A percentile compares a stretch with the other conserved stretches of the same genome.
Conservation (phyloP, 768 basidiomycete species). For the Royoungia palumana region DNA sequence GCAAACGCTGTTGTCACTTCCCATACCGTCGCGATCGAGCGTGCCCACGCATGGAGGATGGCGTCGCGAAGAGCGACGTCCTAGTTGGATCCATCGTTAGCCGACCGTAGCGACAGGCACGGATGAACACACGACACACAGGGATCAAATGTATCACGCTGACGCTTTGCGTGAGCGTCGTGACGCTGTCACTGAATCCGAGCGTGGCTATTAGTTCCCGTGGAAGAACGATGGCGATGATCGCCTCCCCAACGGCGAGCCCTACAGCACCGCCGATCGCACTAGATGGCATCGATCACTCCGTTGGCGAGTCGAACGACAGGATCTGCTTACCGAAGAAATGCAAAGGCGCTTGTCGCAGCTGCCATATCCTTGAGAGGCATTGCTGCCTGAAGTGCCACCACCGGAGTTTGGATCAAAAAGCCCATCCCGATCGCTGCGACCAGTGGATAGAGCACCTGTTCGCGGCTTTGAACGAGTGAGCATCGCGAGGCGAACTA, state of each 20-base stretch:
- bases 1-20: slow-evolving; percentile 57
- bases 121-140: not conserved
- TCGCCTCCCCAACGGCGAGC: slow-evolving; percentile 66
- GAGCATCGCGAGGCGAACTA: not conserved
- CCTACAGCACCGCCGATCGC: slow-evolving; percentile 71
- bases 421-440: slow-evolving; percentile 61
- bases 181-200: slow-evolving; percentile 33
- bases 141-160: slow-evolving; percentile 33
- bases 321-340: slow-evolving; percentile 48
- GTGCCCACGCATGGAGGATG: slow-evolving; percentile 60
- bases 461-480: slow-evolving; percentile 44
- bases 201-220: slow-evolving; percentile 34
- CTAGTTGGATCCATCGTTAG: slow-evolving; percentile 26
- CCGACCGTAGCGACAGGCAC: not conserved
- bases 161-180: slow-evolving; percentile 46
- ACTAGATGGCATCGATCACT: slow-evolving; percentile 30
- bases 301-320: not conserved
- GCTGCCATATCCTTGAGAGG: slow-evolving; percentile 84
- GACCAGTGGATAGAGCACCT: slow-evolving; percentile 64
- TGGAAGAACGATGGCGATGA: slow-evolving; percentile 54
- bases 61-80: slow-evolving; percentile 46
- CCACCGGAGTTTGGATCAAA: slow-evolving; percentile 65
- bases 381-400: slow-evolving; percentile 84
- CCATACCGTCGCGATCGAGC: slow-evolving; percentile 64
- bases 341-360: slow-evolving; percentile 66